Conservation (phyloP, 345 rosid genomes). For the Rhodomyrtus tomentosa region DNA sequence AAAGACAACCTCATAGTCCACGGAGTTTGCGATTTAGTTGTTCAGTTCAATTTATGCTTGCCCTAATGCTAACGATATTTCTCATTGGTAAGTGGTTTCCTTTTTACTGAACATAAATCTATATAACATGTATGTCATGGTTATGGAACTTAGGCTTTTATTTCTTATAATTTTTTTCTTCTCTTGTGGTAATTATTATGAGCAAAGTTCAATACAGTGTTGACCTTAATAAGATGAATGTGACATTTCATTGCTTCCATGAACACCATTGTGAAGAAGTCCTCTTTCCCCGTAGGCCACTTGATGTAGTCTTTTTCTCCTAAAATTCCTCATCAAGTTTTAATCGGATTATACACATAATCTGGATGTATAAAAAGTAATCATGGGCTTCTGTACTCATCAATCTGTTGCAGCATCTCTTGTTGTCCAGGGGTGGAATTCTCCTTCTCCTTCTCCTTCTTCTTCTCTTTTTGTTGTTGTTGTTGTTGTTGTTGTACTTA, state of each 20-base stretch:
- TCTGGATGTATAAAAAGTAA: background rate
- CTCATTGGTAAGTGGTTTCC: slow-evolving; percentile 42
- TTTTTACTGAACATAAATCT: background rate
- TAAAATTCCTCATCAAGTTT: background rate
- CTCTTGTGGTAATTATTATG: background rate
- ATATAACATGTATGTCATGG: background rate
- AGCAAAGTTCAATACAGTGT: background rate
- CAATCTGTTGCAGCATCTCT: background rate
- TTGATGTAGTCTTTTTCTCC: background rate
- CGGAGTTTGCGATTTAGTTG: slow-evolving; percentile 30
- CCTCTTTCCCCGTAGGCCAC: background rate
- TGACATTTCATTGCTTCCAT: background rate
- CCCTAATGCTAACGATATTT: slow-evolving; percentile 51
- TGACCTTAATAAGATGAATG: background rate
- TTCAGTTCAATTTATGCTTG: slow-evolving; percentile 53
- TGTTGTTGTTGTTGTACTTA: background rate
- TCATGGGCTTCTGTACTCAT: background rate
- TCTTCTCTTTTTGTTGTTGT: no score
- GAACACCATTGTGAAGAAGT: background rate
- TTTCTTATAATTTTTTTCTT: background rate
- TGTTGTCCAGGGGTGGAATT: background rate
- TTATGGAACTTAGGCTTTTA: background rate
- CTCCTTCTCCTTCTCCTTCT: no score
- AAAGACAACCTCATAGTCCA: slow-evolving; percentile 36
- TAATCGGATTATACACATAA: background rate